phyloP scores from a whole-genome alignment of 2,329 filamentous ascomycete genomes.

The Beauveria australis region DNA sequence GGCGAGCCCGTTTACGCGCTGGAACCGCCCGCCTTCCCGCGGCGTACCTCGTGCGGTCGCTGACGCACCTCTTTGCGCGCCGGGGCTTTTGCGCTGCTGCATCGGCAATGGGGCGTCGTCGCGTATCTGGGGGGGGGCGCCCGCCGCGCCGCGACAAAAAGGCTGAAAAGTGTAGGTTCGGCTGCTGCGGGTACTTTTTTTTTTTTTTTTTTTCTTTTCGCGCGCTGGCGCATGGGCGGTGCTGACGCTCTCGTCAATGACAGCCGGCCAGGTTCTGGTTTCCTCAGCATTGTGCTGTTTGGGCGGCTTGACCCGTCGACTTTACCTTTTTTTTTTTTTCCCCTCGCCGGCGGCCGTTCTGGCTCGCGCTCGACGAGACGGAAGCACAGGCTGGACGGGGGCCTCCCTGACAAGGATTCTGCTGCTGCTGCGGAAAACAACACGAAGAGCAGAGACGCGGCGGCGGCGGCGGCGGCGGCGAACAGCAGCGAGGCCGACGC shows the following conservation, averaged over 20 bases:
- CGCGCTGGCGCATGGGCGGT: constrained; percentile 28
- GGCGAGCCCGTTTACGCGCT: constrained; percentile 26
- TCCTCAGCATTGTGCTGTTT: constrained; percentile 32
- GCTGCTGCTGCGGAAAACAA: too few species aligned
- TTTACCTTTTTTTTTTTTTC: too few species aligned
- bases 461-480: not conserved
- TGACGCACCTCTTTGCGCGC: constrained; percentile 38
- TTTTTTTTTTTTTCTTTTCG: too few species aligned
- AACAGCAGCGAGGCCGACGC: constrained; percentile 16
- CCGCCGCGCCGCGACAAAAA: too few species aligned
- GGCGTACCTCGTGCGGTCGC: constrained; percentile 30
- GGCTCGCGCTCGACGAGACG: constrained; percentile 27
- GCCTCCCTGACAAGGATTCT: constrained; percentile 16
- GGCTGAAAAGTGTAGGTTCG: too few species aligned
- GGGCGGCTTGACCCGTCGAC: constrained; percentile 30
- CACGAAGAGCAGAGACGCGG: not conserved
- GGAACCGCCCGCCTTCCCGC: constrained; percentile 29
- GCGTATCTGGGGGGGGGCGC: too few species aligned
- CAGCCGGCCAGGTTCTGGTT: constrained; percentile 31
- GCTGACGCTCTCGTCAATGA: too few species aligned
- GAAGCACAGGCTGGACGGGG: constrained; percentile 27
- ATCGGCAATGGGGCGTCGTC: too few species aligned
- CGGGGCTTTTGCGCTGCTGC: constrained; percentile 35
- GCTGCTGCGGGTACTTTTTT: constrained; percentile 11
- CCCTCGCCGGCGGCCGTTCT: constrained; percentile 28